Percentiles rank a stretch among this genome's conserved stretches.
phyloP scores from a whole-genome alignment of 2,329 filamentous ascomycete genomes.

The Apiospora marii region DNA sequence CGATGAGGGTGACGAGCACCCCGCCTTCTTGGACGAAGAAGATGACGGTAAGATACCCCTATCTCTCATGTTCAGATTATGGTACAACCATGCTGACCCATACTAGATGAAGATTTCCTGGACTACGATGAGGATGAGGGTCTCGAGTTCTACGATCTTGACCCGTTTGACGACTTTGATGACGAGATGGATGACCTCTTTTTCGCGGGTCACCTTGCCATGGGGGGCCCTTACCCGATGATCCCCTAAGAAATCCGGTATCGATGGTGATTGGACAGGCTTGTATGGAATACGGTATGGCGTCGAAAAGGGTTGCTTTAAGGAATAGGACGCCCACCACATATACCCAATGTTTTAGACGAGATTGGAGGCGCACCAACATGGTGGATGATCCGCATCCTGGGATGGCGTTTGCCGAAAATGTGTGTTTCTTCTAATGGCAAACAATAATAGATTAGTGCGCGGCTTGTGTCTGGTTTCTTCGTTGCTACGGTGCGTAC shows the following conservation, averaged over 20 bases:
- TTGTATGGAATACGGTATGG: not conserved
- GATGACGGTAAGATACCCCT: conserved; percentile 1
- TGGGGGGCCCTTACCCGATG: not conserved
- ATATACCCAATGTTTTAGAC: conserved; percentile 1
- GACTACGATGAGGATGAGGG: not conserved
- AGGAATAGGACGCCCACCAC: not conserved
- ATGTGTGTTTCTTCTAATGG: not conserved
- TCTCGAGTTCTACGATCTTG: not conserved
- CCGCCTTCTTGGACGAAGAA: conserved; percentile 17
- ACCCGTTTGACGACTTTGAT: not conserved
- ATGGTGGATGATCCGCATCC: not conserved
- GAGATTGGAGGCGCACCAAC: not conserved
- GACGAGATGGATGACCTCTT: conserved; percentile 7
- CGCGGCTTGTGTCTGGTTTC: not conserved
- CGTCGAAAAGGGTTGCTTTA: not conserved
- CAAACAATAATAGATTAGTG: not conserved
- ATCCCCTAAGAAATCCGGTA: not conserved
- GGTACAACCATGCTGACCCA: not conserved
- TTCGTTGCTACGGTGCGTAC: not conserved
- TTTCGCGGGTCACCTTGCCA: not conserved
- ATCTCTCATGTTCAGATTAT: not conserved
- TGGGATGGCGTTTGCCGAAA: not conserved
- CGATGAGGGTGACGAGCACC: conserved; percentile 3
- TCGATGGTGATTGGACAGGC: not conserved
- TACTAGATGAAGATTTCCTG: conserved; percentile 9